Base-by-base conservation (phyloP, 306 rosid genomes). In the Pueraria montana region DNA sequence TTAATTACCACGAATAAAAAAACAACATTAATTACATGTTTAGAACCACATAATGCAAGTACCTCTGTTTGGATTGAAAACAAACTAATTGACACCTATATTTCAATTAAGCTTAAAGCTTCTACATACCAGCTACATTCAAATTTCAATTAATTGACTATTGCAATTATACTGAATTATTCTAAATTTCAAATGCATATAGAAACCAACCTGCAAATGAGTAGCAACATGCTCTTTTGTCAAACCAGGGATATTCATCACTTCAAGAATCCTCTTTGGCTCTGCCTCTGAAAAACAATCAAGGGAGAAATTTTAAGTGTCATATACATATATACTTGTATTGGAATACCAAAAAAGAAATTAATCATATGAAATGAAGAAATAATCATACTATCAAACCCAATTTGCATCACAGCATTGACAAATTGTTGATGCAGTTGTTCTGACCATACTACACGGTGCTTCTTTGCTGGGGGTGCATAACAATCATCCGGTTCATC, bases 171-270 rank as follows among this genome's bases (percentile, higher is more conserved):
- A 16, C 6, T 30, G 34, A 30, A 30, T 4, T 30, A 30, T 30
- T 30, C 34, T 30, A 30, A 30, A 30, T 16, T 49, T n/a, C 1
- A 8, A 18, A 9, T 20, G 6, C 30, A 56, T 56, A 56, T 3
- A 3, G 13, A 20, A 20, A 8, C 73, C 34, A 53, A 90, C 96
- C 97, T 91, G 97, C 68, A 94, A 61, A 81, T 91, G 97, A 70
- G 97, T 91, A 1, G 94, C 98, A 21, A 94, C 88, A 66, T 91
- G 85, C 58, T 85, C 92, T 85, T 92, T 88, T 56, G 93, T 90
- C 80, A 94, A 81, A 56, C 83, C 88, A 58, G 92, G 89, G 11
- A 81, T 89, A 49, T 90, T 86, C 97, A 94, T 94, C 82, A 84
- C 32, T 78, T 88, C 90, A n/a, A 91, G 91, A 72, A 94, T 92